These are phyloP conservation scores for Batkoa obscura DNA, from an alignment of 371 early-diverging fungal genomes.

Conservation along the genomic window DNA sequence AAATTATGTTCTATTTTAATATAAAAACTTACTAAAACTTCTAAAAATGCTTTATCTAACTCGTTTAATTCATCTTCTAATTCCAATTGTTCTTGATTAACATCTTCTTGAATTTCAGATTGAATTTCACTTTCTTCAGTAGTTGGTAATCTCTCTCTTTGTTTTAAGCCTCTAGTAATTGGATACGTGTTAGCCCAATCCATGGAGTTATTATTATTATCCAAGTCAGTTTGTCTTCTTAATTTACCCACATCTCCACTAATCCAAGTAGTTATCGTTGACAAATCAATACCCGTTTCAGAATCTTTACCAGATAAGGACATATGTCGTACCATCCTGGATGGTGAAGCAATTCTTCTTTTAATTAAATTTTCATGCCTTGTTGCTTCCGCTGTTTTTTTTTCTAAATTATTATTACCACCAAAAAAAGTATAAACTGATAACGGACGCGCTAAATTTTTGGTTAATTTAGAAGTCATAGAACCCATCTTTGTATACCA, in stretches of 20 bases:
- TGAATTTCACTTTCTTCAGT: neutral
- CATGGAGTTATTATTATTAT: neutral
- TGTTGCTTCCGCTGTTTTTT: neutral
- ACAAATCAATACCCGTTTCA: slow-evolving; percentile 1
- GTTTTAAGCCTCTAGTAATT: neutral
- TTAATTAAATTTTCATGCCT: neutral
- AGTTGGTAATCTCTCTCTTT: neutral
- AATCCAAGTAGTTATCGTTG: slow-evolving; percentile 1
- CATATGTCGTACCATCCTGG: neutral
- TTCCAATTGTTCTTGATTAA: neutral
- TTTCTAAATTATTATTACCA: slow-evolving; percentile 3
- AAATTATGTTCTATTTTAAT: neutral
- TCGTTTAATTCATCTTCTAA: slow-evolving; percentile 6
- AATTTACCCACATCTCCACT: neutral
- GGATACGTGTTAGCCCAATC: neutral
- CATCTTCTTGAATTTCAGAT: neutral
- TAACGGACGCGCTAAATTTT: slow-evolving; percentile 2
- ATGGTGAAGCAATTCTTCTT: neutral
- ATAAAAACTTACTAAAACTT: slow-evolving; percentile 11
- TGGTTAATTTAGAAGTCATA: slow-evolving; percentile 2
- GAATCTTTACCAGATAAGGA: neutral
- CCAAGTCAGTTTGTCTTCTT: neutral
- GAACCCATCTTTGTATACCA: slow-evolving; percentile 4
- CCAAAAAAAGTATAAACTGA: slow-evolving; percentile 8
- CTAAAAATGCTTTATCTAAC: slow-evolving; percentile 10